Evolutionary conservation across 1,284 basidiomycete species (phyloP).

Genomic region (Apiotrichum domesticum): DNA sequence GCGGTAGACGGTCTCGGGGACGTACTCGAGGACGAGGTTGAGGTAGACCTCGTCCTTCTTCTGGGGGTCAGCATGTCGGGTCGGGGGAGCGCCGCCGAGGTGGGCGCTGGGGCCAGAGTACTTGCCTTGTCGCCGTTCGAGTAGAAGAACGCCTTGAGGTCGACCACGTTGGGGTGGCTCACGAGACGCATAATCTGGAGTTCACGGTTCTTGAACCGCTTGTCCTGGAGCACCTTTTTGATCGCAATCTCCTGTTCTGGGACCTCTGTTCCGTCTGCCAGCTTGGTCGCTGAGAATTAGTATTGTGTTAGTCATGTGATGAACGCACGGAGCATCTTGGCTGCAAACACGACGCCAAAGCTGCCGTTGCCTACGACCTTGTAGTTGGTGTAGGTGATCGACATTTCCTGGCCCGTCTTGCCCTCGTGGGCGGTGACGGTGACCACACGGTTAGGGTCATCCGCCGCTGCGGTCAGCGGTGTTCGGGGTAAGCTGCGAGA

Average conservation of each 20-base stretch:
- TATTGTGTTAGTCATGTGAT: neutral
- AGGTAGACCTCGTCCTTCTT: slow-evolving; percentile 98
- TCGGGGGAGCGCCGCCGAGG: no score
- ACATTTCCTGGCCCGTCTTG: slow-evolving; percentile 79
- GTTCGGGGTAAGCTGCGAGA: slow-evolving; percentile 5
- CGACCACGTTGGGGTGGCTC: slow-evolving; percentile 95
- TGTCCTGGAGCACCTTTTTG: slow-evolving; percentile 99
- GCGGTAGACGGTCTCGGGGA: slow-evolving; percentile 98
- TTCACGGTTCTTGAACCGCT: slow-evolving; percentile 99
- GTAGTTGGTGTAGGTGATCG: slow-evolving; percentile 93
- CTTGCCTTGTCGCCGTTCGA: slow-evolving; percentile 96
- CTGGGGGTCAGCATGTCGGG: neutral
- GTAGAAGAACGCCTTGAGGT: slow-evolving; percentile 97
- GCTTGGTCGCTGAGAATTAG: slow-evolving; percentile 28
- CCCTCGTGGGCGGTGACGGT: slow-evolving; percentile 93
- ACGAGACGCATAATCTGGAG: slow-evolving; percentile 99
- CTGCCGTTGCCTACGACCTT: slow-evolving; percentile 98
- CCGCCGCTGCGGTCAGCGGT: slow-evolving; percentile 44
- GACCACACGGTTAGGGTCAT: slow-evolving; percentile 92
- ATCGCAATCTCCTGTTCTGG: slow-evolving; percentile 89
- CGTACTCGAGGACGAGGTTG: slow-evolving; percentile 98
- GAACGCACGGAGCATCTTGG: slow-evolving; percentile 50
- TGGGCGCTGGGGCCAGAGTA: slow-evolving; percentile 5
- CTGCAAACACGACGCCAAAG: slow-evolving; percentile 94
- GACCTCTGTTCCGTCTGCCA: slow-evolving; percentile 49